phyloP scores from a whole-genome alignment of 495 filamentous ascomycete species.

The Lentithecium fluviatile region DNA sequence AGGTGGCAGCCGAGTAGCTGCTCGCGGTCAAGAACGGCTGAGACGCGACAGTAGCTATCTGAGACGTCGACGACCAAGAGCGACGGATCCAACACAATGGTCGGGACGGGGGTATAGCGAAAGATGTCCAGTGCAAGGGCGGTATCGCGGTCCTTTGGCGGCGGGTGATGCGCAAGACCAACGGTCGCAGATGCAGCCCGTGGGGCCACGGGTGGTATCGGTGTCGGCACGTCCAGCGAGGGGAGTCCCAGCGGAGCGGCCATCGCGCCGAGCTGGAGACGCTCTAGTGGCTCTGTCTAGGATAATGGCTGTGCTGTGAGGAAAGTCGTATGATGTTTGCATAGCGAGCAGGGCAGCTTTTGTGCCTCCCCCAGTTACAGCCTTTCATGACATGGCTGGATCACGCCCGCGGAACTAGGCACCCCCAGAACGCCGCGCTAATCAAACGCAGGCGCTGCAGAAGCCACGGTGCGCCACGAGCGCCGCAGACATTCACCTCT shows the following conservation, averaged over 20 bases:
- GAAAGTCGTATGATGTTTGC: constrained; percentile 7
- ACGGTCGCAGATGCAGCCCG: not conserved
- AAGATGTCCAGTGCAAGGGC: constrained; percentile 7
- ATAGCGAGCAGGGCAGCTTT: constrained; percentile 1
- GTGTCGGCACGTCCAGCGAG: not conserved
- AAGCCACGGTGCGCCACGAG: too few relatives aligned
- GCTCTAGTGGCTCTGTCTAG: not conserved
- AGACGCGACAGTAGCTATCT: constrained; percentile 20
- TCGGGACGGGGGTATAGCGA: constrained; percentile 19
- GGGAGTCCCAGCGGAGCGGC: not conserved
- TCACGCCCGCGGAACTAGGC: not conserved
- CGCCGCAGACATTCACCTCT: too few relatives aligned
- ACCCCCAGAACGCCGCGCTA: not conserved
- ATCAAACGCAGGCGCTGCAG: too few relatives aligned
- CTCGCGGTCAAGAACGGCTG: constrained; percentile 12
- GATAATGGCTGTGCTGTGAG: too few relatives aligned
- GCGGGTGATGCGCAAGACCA: constrained; percentile 1
- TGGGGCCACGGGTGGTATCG: not conserved
- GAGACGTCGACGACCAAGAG: constrained; percentile 21
- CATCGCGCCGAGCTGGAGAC: not conserved
- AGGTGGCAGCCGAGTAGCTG: constrained; percentile 10
- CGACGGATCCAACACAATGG: constrained; percentile 11
- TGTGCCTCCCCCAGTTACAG: not conserved
- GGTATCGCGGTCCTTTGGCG: not conserved
- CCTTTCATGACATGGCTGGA: not conserved